A percentile compares a stretch with the other conserved stretches of the same genome.
These are phyloP conservation scores for Macrophomina phaseolina DNA, from an alignment of 2,329 filamentous ascomycete species.

Conservation along the genomic window DNA sequence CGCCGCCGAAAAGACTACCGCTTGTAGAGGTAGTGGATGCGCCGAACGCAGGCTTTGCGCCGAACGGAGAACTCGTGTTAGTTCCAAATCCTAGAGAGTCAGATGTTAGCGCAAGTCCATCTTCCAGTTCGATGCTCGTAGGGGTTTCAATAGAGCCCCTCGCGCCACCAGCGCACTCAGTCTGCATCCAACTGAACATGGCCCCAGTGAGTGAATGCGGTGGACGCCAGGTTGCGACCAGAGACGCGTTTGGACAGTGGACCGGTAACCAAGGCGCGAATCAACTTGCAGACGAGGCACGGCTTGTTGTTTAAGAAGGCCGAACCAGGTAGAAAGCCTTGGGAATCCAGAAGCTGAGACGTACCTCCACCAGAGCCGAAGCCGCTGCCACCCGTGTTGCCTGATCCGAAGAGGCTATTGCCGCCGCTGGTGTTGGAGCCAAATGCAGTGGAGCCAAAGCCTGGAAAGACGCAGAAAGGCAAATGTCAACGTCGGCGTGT, in stretches of 20 bases:
- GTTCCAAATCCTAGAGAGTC: slow-evolving; percentile 29
- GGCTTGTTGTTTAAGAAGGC: not conserved
- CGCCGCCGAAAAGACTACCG: slow-evolving; percentile 36
- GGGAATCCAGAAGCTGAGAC: slow-evolving; percentile 24
- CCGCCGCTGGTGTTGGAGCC: slow-evolving; percentile 36
- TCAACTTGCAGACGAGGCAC: not conserved
- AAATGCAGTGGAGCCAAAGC: slow-evolving; percentile 43
- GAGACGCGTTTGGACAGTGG: not conserved
- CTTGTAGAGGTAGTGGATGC: slow-evolving; percentile 31
- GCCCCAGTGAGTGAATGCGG: not conserved
- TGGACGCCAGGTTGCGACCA: not conserved
- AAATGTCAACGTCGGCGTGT: slow-evolving; percentile 40
- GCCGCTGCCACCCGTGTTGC: slow-evolving; percentile 35
- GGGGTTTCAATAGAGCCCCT: not conserved
- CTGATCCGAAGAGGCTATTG: slow-evolving; percentile 33
- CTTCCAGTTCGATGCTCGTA: not conserved
- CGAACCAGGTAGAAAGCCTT: slow-evolving; percentile 10
- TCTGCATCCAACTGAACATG: not conserved
- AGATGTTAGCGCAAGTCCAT: slow-evolving; percentile 4
- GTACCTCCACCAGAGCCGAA: slow-evolving; percentile 36
- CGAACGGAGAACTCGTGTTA: slow-evolving; percentile 35
- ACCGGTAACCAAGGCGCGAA: not conserved
- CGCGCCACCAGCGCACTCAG: not conserved
- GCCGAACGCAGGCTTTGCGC: slow-evolving; percentile 29
- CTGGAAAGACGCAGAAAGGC: slow-evolving; percentile 42